These are phyloP conservation scores for Nigrospora osmanthi DNA, from an alignment of 2,329 filamentous ascomycete genomes.

Conservation along the genomic window DNA sequence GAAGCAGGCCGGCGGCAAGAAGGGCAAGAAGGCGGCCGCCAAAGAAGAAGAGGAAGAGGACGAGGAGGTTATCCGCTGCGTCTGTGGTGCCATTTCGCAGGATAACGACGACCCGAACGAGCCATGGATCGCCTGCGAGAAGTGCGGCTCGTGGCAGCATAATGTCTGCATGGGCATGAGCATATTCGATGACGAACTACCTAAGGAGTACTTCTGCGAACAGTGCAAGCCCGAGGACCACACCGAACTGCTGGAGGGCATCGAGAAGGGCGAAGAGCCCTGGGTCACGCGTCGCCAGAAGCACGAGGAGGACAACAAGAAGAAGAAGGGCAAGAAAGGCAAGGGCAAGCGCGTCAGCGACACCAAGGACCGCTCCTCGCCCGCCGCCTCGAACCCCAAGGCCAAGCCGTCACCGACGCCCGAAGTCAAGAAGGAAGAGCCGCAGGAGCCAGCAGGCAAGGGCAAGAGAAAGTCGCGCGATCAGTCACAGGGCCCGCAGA, in stretches of 20 bases:
- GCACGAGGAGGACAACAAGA: constrained; percentile 55
- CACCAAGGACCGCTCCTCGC: constrained; percentile 39
- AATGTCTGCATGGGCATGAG: constrained; percentile 89
- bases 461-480: constrained; percentile 52
- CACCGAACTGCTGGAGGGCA: constrained; percentile 68
- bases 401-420: constrained; percentile 28
- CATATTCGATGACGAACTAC: constrained; percentile 68
- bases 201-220: constrained; percentile 88
- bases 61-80: constrained; percentile 76
- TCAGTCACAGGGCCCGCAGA: constrained; percentile 41
- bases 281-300: constrained; percentile 67
- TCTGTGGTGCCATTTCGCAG: constrained; percentile 78
- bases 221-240: constrained; percentile 80
- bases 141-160: constrained; percentile 91
- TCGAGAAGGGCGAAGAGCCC: constrained; percentile 72
- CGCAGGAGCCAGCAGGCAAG: constrained; percentile 26
- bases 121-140: constrained; percentile 93
- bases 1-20: constrained; percentile 37
- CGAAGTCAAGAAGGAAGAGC: constrained; percentile 38
- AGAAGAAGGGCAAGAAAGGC: constrained; percentile 54
- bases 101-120: constrained; percentile 72
- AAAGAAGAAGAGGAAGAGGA: constrained; percentile 38
- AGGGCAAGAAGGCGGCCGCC: constrained; percentile 57
- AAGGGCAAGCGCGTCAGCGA: constrained; percentile 63
- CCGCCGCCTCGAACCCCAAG: constrained; percentile 29